Base-by-base conservation (phyloP, 192 early-diverging fungal species). In the Backusella australiensis region DNA sequence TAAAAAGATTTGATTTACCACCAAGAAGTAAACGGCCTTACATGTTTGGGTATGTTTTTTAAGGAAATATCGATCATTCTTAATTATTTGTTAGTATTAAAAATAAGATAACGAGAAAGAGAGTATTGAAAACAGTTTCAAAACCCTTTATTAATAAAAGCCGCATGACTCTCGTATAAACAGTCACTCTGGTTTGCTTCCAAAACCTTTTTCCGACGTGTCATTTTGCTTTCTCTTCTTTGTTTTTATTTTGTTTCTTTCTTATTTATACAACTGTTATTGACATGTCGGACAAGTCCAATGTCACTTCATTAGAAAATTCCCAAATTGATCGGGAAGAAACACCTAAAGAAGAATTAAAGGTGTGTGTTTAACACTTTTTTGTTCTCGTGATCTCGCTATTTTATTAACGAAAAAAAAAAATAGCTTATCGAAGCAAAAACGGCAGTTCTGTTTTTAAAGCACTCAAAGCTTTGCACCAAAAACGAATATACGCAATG, bases 401-500 rank as follows among this genome's bases (percentile, higher is more conserved):
- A 26, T 11, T 59, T 59, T 59, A 26, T 59, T 59, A 56, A 56
- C 11, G 9, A 59, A 59, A 23, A 4, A 23, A 4, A 56, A 56
- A 59, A 23, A 56, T 39, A 80, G 78, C 26, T 76, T 35, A 66
- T 80, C 7, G 78, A 80, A 36, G 78, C 78, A 38, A 75, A 75
- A 41, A 76, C 75, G 6, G 74, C 74, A 19, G 71, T 80, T 72
- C n/a, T 71, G 53, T 36, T 80, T 6, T 66, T 80, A 6, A 71
- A 80, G 41, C 67, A 71, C 29, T 75, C 78, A 6, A 69, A 65
- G 7, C 53, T 80, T 6, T 72, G 68, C 21, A 80, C 78, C 15
- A 80, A 72, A 63, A 80, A 80, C 34, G 78, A 80, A 72, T 80
- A 80, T 35, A 75, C 63, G 11, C 78, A 80, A 72, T 80, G 78